These are phyloP conservation scores for Nitzschia sp. DNA, from an alignment of 108 stramenopile species.

Conservation along the genomic window DNA sequence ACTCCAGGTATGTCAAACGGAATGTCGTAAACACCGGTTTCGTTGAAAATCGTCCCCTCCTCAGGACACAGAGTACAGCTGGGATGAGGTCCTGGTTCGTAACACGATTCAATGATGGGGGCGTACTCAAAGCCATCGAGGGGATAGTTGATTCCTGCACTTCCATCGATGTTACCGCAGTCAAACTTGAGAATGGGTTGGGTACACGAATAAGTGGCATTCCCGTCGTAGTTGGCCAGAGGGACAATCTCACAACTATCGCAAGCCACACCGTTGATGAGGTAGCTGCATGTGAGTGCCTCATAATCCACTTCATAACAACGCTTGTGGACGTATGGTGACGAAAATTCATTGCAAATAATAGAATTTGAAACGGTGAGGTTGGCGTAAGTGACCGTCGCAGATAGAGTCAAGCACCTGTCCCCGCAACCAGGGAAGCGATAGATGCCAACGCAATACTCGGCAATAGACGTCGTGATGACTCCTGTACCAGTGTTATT, in stretches of 20 bases:
- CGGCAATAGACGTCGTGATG: background rate
- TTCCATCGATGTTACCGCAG: background rate
- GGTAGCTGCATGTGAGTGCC: background rate
- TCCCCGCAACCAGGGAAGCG: background rate
- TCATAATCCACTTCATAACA: background rate
- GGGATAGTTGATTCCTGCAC: background rate
- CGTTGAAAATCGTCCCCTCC: background rate
- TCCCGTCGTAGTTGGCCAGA: background rate
- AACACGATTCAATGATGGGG: background rate
- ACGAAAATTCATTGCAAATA: background rate
- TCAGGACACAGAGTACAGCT: background rate
- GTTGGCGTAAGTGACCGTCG: background rate
- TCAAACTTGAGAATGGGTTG: background rate
- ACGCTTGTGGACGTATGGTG: background rate
- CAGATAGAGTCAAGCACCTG: background rate
- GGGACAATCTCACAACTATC: background rate
- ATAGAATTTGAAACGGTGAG: background rate
- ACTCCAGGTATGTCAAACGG: background rate
- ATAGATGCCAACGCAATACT: background rate
- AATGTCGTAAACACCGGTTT: background rate
- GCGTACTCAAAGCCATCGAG: background rate
- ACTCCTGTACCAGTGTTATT: background rate
- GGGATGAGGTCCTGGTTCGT: background rate
- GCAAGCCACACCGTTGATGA: background rate
- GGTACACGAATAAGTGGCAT: background rate